Evolutionary conservation across 257 asterid genomes (phyloP).

Genomic region (Parsonsia alboflavescens): DNA sequence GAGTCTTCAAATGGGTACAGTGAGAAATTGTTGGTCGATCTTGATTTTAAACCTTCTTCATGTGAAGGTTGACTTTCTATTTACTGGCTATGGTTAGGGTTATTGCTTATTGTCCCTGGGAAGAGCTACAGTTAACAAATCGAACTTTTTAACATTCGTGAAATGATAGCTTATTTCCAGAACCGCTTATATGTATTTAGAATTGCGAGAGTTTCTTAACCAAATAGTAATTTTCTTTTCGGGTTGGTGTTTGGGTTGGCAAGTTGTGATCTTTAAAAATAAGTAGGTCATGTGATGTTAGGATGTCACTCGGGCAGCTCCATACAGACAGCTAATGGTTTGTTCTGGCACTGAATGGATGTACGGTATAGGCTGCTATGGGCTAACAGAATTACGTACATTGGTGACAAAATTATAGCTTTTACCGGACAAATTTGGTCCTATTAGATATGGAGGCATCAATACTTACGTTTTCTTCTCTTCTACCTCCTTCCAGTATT

Average conservation of each 20-base stretch:
- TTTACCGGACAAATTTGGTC: not conserved
- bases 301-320: not conserved
- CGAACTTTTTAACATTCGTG: not conserved
- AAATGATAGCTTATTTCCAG: not conserved
- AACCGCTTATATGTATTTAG: not conserved
- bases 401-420: not conserved
- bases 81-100: not conserved
- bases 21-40: slow-evolving; percentile 27
- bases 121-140: not conserved
- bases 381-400: not conserved
- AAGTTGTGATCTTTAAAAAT: not conserved
- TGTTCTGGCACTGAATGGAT: no score
- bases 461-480: no score
- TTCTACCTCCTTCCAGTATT: no score
- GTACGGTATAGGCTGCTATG: no score
- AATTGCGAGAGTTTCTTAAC: not conserved
- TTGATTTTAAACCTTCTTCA: slow-evolving; percentile 18
- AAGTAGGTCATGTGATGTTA: not conserved
- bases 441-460: not conserved
- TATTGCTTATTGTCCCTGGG: not conserved
- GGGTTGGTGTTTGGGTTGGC: not conserved
- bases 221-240: not conserved
- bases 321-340: not conserved
- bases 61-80: not conserved
- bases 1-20: not conserved